These are phyloP conservation scores for Penicillium sp. DNA, from an alignment of 2,329 filamentous ascomycete species.

Conservation along the genomic window DNA sequence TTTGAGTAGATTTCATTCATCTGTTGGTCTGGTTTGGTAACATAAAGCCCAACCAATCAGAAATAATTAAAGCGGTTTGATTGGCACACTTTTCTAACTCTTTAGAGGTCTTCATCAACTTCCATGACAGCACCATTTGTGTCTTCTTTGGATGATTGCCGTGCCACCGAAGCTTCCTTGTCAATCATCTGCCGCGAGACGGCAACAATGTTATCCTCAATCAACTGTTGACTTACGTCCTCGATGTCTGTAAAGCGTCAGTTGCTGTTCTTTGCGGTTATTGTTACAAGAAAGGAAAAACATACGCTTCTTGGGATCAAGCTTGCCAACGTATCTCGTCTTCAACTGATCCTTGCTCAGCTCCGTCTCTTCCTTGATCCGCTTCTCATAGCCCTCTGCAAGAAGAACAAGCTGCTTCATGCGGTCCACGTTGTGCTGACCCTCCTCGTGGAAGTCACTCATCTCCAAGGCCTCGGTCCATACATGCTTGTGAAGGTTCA, in stretches of 20 bases:
- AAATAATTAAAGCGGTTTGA: conserved; percentile 22
- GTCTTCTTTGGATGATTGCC: conserved; percentile 50
- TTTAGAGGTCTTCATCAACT: conserved; percentile 60
- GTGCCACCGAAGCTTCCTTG: conserved; percentile 92
- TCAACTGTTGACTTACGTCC: conserved; percentile 91
- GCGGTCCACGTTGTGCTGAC: conserved; percentile 79
- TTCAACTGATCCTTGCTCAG: conserved; percentile 96
- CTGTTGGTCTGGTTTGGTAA: conserved; percentile 7
- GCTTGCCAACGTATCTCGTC: conserved; percentile 97
- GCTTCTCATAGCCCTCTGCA: conserved; percentile 96
- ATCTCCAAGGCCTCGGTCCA: conserved; percentile 98
- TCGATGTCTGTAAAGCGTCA: conserved; percentile 65
- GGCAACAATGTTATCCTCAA: conserved; percentile 98
- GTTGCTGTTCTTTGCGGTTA: not conserved
- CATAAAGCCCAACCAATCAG: conserved; percentile 2
- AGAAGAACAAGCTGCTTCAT: conserved; percentile 84
- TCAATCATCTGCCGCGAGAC: conserved; percentile 99
- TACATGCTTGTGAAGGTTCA: conserved; percentile 99
- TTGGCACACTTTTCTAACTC: conserved; percentile 20
- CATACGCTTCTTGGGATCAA: conserved; percentile 94
- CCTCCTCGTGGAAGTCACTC: conserved; percentile 89
- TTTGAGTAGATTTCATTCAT: conserved; percentile 6
- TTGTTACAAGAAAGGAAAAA: conserved; percentile 16
- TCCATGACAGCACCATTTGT: conserved; percentile 62
- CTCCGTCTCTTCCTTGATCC: conserved; percentile 98